Evolutionary conservation across 108 stramenopile genomes (phyloP), one percentile per base, ranked within the genome.

Genomic region (Nitzschia inconspicua): DNA sequence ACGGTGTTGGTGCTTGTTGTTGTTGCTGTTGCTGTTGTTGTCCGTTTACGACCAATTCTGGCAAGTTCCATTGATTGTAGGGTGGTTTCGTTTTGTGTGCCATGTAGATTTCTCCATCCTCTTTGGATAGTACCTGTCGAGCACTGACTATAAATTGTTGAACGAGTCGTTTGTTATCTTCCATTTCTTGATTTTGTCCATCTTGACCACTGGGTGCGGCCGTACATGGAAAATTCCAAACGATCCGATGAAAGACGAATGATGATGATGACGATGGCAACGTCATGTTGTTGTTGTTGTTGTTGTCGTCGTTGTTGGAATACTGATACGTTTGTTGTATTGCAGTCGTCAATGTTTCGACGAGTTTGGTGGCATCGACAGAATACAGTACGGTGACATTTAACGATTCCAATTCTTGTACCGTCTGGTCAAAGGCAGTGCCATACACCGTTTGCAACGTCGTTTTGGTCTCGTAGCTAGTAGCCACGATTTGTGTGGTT

Each of bases 171-270:
- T 86, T 88, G 70, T 96, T 96, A 3, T 65, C 47, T 42, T 92
- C 92, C 88, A 96, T 89, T 28, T 70, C 86, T 11, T 82, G 57
- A 52, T 90, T 88, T 65, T 96, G 92, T n/a, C 93, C 95, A 73
- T 96, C 95, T 72, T 86, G 77, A 8, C 95, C 95, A 4, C 41
- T 65, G 2, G 54, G 66, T 49, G 85, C 82, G 23, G 89, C 85
- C 0, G 85, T 83, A 68, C 95, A 96, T 9, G 95, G 95, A 65
- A 96, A 96, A 52, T 93, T 96, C 88, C 91, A 96, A 39, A 82
- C 72, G 43, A 96, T 86, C 44, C 88, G 54, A 68, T 92, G 73
- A 72, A 77, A 95, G 1, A 32, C 20, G n/a, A 23, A 30, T 8
- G 42, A 30, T 11, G 8, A 14, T 8, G 44, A 46, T n/a, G n/a